Conservation (phyloP, 2,329 filamentous ascomycete species). For the Pseudocercospora cruenta region DNA sequence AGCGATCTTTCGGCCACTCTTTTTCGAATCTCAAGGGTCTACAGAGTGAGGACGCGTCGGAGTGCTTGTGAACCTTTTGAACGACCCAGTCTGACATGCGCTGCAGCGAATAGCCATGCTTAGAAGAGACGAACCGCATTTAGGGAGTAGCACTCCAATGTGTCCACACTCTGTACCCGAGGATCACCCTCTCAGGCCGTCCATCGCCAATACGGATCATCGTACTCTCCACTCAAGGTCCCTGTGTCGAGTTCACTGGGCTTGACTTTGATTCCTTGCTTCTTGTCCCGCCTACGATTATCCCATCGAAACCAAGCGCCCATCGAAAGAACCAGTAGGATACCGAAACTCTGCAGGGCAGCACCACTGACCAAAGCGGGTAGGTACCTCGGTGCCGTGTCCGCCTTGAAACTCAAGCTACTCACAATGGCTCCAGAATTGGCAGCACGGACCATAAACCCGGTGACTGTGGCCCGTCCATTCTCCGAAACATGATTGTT, state of each 20-base stretch:
- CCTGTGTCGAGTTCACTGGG: not conserved
- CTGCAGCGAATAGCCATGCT: too few relatives aligned
- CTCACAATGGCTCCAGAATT: conserved; percentile 2
- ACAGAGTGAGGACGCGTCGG: not conserved
- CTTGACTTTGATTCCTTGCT: not conserved
- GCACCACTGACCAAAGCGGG: conserved; percentile 1
- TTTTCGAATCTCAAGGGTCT: too few relatives aligned
- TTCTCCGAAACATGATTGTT: conserved; percentile 9
- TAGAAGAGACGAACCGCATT: too few relatives aligned
- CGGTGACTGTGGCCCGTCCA: not conserved
- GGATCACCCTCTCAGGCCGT: not conserved
- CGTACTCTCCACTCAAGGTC: not conserved
- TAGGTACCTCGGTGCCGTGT: conserved; percentile 1
- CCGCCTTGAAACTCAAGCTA: conserved; percentile 5
- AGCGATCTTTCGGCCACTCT: not conserved
- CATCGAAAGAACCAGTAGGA: not conserved
- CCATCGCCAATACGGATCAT: not conserved
- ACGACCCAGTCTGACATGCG: too few relatives aligned
- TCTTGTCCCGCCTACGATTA: not conserved
- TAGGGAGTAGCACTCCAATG: too few relatives aligned
- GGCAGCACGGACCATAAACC: not conserved
- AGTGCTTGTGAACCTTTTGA: too few relatives aligned
- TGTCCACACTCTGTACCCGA: too few relatives aligned
- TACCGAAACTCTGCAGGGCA: not conserved
- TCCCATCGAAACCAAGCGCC: not conserved